Base-by-base conservation (phyloP, 495 filamentous ascomycete genomes). In the Glonium stellatum region DNA sequence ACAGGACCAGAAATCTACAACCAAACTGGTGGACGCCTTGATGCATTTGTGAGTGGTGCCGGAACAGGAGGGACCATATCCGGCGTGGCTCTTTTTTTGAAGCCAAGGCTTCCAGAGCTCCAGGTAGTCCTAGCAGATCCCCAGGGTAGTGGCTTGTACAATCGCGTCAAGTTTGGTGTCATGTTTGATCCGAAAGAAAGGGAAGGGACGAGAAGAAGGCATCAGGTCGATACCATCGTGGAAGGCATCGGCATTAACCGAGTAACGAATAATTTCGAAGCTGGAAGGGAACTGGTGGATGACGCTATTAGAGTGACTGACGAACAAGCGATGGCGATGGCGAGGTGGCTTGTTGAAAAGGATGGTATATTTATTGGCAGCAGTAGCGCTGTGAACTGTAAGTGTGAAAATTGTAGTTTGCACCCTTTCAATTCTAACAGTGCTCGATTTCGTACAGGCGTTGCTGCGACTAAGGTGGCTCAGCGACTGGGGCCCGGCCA, bases 161-260 rank as follows among this genome's bases (percentile, higher is more conserved):
- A 99, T 73, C 82, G 86, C 57, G 80, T 99, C 60, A 84, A 85
- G 37, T 88, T 90, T 71, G 93, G 95, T 4, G 93, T 99, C 41
- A 96, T 99, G 92, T 99, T 96, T 71, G 85, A 92, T 65, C 31
- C 78, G 11, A 91, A 84, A 57, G 93, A 99, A 73, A 79, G 79
- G 50, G 93, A 99, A 74, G 93, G 93, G 0, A 97, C 93, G 13
- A 78, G 93, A 48, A 77, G 93, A 35, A 77, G 93, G 61, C 83
- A 85, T 59, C 93, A 99, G 76, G 88, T 99, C 41, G 93, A 99
- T 76, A 91, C 88, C 4, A 89, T 99, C 60, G 89, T 99, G 6
- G 93, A 99, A 71, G 93, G 93, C 0, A 91, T 99, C 66, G 93
- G 93, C 0, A 88, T 97, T 66, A 99, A 95, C 69, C 81, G 93